Evolutionary conservation across 805 yeast species (phyloP).

Genomic region (Saccharomyces paradoxus): DNA sequence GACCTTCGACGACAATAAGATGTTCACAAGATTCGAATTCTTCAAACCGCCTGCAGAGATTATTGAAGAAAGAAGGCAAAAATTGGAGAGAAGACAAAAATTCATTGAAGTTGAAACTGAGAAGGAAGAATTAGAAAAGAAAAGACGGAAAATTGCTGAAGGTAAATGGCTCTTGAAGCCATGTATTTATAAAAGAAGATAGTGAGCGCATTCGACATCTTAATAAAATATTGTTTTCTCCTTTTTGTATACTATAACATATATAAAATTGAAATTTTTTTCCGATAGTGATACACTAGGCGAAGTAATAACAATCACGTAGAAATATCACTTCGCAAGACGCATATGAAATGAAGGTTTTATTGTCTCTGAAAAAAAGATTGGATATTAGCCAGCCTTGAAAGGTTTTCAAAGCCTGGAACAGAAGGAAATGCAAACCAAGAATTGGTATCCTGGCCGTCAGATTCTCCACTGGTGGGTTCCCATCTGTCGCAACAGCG

Average conservation of each 20-base stretch:
- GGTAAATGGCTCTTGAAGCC: slow-evolving; percentile 91
- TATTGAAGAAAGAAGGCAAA: slow-evolving; percentile 52
- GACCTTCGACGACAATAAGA: slow-evolving; percentile 80
- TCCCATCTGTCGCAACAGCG: slow-evolving; percentile 90
- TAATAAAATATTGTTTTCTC: neutral
- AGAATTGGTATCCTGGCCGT: slow-evolving; percentile 7
- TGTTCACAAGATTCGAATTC: slow-evolving; percentile 93
- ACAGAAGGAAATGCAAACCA: slow-evolving; percentile 28
- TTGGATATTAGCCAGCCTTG: slow-evolving; percentile 20
- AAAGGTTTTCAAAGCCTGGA: slow-evolving; percentile 23
- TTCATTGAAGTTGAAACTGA: slow-evolving; percentile 66
- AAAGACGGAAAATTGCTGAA: slow-evolving; percentile 51
- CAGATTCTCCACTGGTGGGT: slow-evolving; percentile 14
- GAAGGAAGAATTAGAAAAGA: slow-evolving; percentile 49
- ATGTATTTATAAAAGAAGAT: slow-evolving; percentile 88
- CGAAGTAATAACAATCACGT: neutral
- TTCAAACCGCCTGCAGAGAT: slow-evolving; percentile 75
- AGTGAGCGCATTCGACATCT: neutral
- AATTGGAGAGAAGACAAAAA: slow-evolving; percentile 51
- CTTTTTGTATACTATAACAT: neutral
- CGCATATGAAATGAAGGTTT: neutral
- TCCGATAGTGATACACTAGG: neutral
- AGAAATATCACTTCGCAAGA: neutral
- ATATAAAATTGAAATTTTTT: neutral
- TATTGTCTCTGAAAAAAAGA: slow-evolving; percentile 20